Evolutionary conservation across 2,329 filamentous ascomycete species (phyloP).

Genomic region (Hortaea sp.): DNA sequence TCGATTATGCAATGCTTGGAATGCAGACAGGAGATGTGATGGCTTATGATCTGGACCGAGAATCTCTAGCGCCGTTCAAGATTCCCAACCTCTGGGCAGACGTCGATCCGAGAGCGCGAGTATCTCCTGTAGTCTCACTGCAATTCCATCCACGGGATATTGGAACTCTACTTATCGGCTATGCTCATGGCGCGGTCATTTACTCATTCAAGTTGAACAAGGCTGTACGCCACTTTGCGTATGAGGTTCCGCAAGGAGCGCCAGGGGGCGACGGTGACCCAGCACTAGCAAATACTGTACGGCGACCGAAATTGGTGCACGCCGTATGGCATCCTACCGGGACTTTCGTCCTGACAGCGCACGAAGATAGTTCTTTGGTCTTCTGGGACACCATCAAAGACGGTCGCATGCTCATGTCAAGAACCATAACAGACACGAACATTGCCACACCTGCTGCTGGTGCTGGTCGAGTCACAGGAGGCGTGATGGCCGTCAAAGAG

Average conservation of each 20-base stretch:
- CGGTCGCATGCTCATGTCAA: slow-evolving; percentile 69
- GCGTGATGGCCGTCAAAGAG: slow-evolving; percentile 52
- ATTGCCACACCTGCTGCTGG: slow-evolving; percentile 52
- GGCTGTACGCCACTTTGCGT: slow-evolving; percentile 69
- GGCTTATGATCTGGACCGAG: slow-evolving; percentile 86
- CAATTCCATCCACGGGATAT: slow-evolving; percentile 86
- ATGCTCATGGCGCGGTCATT: slow-evolving; percentile 73
- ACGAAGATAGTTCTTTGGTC: slow-evolving; percentile 84
- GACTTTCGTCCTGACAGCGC: slow-evolving; percentile 74
- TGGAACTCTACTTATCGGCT: slow-evolving; percentile 83
- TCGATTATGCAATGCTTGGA: slow-evolving; percentile 89
- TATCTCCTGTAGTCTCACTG: slow-evolving; percentile 61
- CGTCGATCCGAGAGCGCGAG: slow-evolving; percentile 55
- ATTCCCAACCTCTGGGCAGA: slow-evolving; percentile 82
- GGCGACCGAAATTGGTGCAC: slow-evolving; percentile 67
- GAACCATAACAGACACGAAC: slow-evolving; percentile 65
- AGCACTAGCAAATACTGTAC: slow-evolving; percentile 47
- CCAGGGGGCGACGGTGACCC: slow-evolving; percentile 67
- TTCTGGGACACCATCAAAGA: slow-evolving; percentile 81
- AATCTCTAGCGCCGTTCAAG: slow-evolving; percentile 63
- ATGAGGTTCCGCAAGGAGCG: slow-evolving; percentile 69
- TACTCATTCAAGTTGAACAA: slow-evolving; percentile 93
- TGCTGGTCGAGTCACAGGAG: slow-evolving; percentile 25
- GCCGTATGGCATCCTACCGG: slow-evolving; percentile 93
- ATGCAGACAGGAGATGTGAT: slow-evolving; percentile 58